These are phyloP conservation scores for Naganishia liquefaciens DNA, from an alignment of 1,284 basidiomycete genomes.

Conservation along the genomic window DNA sequence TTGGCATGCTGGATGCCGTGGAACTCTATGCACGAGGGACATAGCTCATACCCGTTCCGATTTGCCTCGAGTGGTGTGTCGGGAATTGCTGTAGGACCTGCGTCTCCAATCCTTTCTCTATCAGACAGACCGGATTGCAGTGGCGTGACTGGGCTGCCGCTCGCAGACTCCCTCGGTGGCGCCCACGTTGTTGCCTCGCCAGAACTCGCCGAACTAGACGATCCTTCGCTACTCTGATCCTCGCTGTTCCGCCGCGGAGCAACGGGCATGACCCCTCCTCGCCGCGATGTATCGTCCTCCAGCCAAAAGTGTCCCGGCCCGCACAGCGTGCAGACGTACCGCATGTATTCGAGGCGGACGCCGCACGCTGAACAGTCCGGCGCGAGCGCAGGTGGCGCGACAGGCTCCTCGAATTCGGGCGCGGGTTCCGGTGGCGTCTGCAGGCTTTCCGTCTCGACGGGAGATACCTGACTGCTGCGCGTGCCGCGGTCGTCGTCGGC, in stretches of 20 bases:
- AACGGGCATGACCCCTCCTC: no score
- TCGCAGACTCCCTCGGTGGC: neutral
- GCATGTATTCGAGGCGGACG: conserved; percentile 68
- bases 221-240: conserved; percentile 17
- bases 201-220: conserved; percentile 25
- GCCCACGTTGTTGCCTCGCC: conserved; percentile 24
- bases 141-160: neutral
- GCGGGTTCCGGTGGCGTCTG: conserved; percentile 58
- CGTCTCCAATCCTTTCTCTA: neutral
- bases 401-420: conserved; percentile 56
- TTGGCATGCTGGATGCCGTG: conserved; percentile 73
- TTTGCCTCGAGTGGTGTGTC: neutral
- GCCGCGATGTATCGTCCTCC: conserved; percentile 31
- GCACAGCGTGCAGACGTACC: conserved; percentile 82
- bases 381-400: conserved; percentile 62
- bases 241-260: neutral
- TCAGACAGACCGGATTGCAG: no score
- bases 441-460: conserved; percentile 40
- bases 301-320: conserved; percentile 62
- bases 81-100: neutral
- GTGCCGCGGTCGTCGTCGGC: neutral
- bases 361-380: conserved; percentile 81
- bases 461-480: conserved; percentile 34
- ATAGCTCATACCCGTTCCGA: conserved; percentile 75
- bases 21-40: conserved; percentile 70